phyloP scores from a whole-genome alignment of 768 basidiomycete genomes.

The Boletus eberwhitei region DNA sequence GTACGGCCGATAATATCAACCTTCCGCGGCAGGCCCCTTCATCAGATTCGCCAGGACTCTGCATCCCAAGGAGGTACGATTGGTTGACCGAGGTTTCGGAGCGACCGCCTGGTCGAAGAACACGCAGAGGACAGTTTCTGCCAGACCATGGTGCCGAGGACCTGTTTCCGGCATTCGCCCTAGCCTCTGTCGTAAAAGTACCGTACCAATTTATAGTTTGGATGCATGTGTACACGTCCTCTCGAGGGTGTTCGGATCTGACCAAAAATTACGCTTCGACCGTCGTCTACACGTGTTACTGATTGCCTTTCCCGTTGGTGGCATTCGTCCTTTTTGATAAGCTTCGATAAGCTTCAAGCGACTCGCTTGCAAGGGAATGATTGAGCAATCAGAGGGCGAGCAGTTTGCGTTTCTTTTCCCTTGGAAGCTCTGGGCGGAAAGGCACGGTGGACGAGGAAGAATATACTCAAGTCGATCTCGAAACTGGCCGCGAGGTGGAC shows the following conservation, averaged over 20 bases:
- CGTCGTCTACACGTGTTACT: neutral
- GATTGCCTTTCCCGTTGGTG: neutral
- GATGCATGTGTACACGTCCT: neutral
- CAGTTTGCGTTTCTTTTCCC: neutral
- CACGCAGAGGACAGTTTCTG: neutral
- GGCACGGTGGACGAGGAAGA: conserved; percentile 97
- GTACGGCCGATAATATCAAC: neutral
- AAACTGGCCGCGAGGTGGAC: conserved; percentile 69
- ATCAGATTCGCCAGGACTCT: neutral
- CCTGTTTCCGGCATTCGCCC: neutral
- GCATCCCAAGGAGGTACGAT: neutral
- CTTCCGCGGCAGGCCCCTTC: neutral
- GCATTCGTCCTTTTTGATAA: neutral
- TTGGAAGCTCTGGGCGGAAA: conserved; percentile 59
- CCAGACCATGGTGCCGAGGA: neutral
- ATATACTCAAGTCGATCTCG: conserved; percentile 75
- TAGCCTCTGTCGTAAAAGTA: neutral
- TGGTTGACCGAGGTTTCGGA: neutral
- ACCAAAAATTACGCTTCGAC: neutral
- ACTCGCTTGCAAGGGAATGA: neutral
- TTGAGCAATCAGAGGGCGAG: neutral
- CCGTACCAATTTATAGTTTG: no score
- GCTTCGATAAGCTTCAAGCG: no score
- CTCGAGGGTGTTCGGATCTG: neutral
- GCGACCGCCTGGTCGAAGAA: neutral